These are phyloP conservation scores for Adansonia rubrostipa DNA, from an alignment of 441 rosid species.

Conservation along the genomic window DNA sequence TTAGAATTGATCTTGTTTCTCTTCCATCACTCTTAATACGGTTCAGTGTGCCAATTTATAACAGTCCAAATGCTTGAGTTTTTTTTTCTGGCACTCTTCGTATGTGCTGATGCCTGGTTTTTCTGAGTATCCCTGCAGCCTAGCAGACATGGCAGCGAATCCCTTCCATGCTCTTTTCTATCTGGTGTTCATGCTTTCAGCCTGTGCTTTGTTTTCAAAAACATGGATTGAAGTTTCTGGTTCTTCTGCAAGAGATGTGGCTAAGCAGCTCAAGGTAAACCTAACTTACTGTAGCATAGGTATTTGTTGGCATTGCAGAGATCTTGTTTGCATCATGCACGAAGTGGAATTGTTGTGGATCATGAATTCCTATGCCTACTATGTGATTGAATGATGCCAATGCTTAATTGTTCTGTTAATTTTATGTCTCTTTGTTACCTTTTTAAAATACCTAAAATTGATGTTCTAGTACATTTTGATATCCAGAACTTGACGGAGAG, in stretches of 20 bases:
- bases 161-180: constrained; percentile 1
- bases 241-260: not conserved
- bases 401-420: too few relatives aligned
- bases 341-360: too few relatives aligned
- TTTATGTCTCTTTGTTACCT: too few relatives aligned
- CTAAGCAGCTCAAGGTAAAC: constrained; percentile 4
- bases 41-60: not conserved
- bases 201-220: not conserved
- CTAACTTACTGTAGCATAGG: not conserved
- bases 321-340: too few relatives aligned
- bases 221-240: not conserved
- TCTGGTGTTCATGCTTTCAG: not conserved
- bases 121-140: not conserved
- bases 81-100: not conserved
- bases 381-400: too few relatives aligned
- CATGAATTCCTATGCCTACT: too few relatives aligned
- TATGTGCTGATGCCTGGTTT: not conserved
- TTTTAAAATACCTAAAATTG: too few relatives aligned
- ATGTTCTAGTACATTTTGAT: too few relatives aligned
- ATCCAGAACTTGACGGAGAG: too few relatives aligned
- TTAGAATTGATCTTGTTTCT: not conserved
- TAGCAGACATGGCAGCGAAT: constrained; percentile 1
- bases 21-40: not conserved
- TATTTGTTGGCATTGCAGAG: too few relatives aligned
- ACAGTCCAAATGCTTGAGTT: not conserved